Base-by-base conservation (phyloP, 2,329 filamentous ascomycete species). In the Aphanoascus verrucosus region DNA sequence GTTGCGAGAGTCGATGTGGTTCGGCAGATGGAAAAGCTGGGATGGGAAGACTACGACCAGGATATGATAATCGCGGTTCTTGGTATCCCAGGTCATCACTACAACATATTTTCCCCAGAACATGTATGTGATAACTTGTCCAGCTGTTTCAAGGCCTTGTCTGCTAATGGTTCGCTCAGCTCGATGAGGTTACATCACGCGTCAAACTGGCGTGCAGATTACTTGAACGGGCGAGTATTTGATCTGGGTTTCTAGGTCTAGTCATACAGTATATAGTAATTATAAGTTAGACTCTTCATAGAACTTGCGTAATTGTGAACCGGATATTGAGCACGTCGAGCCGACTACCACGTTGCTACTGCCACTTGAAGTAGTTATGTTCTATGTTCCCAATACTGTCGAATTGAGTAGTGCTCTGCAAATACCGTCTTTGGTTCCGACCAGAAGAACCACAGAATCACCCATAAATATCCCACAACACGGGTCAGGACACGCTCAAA, bases 1-100 rank as follows among this genome's bases (percentile, higher is more conserved):
- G 52, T 59, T 35, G 52, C 47, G 38, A 52, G 57, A 20, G 56
- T 61, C 12, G 59, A 61, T 52, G 45, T 56, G 31, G 42, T 44
- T 19, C 58, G 59, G n/a, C 44, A 56, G 11, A 38, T 42, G 20
- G 41, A 41, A 17, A 54, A 52, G 8, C 42, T 61, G 15, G 59
- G 59, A n/a, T 61, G 59, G 59, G 58, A 61, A 17, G 48, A 58
- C 31, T 57, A 59, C 45, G 49, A 46, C 9, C 42, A 56, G 23
- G 52, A 61, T 34, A 48, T 61, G 20, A 53, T 60, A 32, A 47
- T 46, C 2, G 49, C 51, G 1, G 57, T 60, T 12, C 46, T 59
- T n/a, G 49, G 50, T 34, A 55, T 61, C 15, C 57, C 58, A 1
- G 59, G 58, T 8, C 57, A 61, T 52, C 59, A 61, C 49, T 61